Percentiles rank a stretch among this genome's conserved stretches.
These are phyloP conservation scores for Coemansia sp. DNA, from an alignment of 192 early-diverging fungal genomes.

Conservation along the genomic window DNA sequence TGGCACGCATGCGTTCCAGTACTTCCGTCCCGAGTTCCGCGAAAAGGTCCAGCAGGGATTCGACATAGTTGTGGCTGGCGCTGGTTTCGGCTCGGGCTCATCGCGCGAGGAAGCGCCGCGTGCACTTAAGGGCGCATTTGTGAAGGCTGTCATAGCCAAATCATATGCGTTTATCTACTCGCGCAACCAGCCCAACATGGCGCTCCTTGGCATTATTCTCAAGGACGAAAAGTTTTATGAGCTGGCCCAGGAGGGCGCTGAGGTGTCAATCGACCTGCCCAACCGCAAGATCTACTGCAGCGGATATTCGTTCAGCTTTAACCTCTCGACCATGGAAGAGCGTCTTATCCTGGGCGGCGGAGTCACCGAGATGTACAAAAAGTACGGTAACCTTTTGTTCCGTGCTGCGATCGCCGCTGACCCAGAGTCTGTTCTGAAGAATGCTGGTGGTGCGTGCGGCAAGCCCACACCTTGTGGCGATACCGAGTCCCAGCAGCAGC, in stretches of 20 bases:
- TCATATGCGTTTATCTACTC: constrained; percentile 80
- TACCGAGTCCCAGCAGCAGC: constrained; percentile 40
- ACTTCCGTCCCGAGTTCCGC: constrained; percentile 74
- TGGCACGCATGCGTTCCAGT: constrained; percentile 69
- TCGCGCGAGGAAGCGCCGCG: constrained; percentile 79
- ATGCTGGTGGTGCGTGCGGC: constrained; percentile 43
- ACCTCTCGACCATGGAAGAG: constrained; percentile 71
- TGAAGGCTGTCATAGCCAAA: constrained; percentile 80
- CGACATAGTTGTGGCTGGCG: constrained; percentile 69
- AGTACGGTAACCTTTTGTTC: constrained; percentile 72
- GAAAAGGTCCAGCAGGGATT: constrained; percentile 62
- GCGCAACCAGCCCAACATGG: constrained; percentile 83
- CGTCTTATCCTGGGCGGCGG: constrained; percentile 70
- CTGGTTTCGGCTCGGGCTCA: constrained; percentile 74
- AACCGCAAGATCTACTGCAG: constrained; percentile 63
- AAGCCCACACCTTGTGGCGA: constrained; percentile 48
- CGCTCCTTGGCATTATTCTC: constrained; percentile 72
- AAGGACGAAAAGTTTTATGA: constrained; percentile 75
- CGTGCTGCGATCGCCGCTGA: constrained; percentile 66
- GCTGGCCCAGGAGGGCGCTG: constrained; percentile 69
- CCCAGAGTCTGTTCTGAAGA: constrained; percentile 55
- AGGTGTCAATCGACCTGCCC: constrained; percentile 68
- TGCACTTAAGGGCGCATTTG: constrained; percentile 64
- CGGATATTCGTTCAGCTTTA: constrained; percentile 61
- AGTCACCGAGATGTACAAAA: constrained; percentile 78